phyloP scores from a whole-genome alignment of 768 basidiomycete genomes.

The Multifurca ochricompacta region DNA sequence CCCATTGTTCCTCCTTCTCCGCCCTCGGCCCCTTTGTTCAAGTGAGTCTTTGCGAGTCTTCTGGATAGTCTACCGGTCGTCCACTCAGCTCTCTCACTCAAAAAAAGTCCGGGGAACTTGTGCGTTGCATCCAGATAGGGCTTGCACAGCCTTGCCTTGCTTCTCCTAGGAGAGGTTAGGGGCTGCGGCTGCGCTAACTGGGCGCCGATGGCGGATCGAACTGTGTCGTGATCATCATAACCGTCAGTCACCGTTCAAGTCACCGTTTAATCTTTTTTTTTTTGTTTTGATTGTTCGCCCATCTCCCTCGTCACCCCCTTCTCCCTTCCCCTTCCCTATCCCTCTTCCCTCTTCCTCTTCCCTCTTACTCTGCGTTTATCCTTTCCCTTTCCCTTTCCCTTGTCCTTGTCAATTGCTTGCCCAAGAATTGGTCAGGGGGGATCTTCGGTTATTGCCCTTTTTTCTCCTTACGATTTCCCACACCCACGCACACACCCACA shows the following conservation, averaged over 20 bases:
- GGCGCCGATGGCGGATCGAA: conserved; percentile 21
- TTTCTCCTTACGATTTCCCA: too few relatives aligned
- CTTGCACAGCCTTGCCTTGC: background rate
- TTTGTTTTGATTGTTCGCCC: too few relatives aligned
- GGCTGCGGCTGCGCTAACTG: conserved; percentile 8
- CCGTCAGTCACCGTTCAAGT: background rate
- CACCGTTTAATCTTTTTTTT: too few relatives aligned
- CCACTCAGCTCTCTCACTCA: background rate
- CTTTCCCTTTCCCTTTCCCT: too few relatives aligned
- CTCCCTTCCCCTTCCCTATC: too few relatives aligned
- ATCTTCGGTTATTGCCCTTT: background rate
- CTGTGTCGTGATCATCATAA: conserved; percentile 13
- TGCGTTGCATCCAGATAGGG: too few relatives aligned
- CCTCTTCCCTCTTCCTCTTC: background rate
- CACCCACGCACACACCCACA: background rate
- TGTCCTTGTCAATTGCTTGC: too few relatives aligned
- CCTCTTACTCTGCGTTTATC: too few relatives aligned
- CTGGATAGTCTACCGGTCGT: background rate
- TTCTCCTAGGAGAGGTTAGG: conserved; percentile 5
- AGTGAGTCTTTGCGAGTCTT: too few relatives aligned
- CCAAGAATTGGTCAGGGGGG: background rate
- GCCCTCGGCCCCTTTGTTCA: background rate
- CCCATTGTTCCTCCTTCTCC: background rate
- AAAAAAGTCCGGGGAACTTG: background rate
- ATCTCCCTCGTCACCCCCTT: too few relatives aligned